Conservation (phyloP, 169 alveolate genomes). For the Pseudocohnilembus persalinus region DNA sequence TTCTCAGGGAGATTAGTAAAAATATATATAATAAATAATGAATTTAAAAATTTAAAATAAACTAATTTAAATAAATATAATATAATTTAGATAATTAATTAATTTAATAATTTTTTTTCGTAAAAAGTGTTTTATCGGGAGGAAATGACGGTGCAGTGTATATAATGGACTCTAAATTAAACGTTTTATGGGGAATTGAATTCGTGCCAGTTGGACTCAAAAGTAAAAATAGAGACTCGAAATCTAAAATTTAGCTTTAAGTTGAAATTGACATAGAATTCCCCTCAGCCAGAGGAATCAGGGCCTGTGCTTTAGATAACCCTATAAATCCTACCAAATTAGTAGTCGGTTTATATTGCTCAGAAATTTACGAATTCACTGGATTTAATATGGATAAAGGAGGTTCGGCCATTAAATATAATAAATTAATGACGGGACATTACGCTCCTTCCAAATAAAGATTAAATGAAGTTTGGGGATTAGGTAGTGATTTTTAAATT, state of each 20-base stretch:
- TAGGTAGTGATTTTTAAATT: too few relatives aligned
- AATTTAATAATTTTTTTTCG: too few relatives aligned
- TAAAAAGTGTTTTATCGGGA: not conserved
- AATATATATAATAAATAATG: too few relatives aligned
- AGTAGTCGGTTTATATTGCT: constrained; percentile 11
- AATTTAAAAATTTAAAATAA: too few relatives aligned
- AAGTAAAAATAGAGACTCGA: too few relatives aligned
- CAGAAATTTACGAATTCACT: constrained; percentile 60
- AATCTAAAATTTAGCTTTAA: too few relatives aligned
- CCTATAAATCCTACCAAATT: too few relatives aligned
- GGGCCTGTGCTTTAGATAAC: not conserved
- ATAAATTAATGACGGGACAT: constrained; percentile 56
- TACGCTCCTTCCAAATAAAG: constrained; percentile 57
- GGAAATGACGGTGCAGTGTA: not conserved
- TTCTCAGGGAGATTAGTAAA: too few relatives aligned
- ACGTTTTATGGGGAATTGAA: not conserved
- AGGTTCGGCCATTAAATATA: constrained; percentile 21
- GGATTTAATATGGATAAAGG: constrained; percentile 11
- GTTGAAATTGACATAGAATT: not conserved
- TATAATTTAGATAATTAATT: too few relatives aligned
- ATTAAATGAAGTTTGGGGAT: constrained; percentile 79
- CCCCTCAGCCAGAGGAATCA: not conserved
- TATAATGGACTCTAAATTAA: not conserved
- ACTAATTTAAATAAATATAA: too few relatives aligned
- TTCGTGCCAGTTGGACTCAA: too few relatives aligned